phyloP scores from a whole-genome alignment of 1,139 yeast genomes.

The Geotrichum australiense region DNA sequence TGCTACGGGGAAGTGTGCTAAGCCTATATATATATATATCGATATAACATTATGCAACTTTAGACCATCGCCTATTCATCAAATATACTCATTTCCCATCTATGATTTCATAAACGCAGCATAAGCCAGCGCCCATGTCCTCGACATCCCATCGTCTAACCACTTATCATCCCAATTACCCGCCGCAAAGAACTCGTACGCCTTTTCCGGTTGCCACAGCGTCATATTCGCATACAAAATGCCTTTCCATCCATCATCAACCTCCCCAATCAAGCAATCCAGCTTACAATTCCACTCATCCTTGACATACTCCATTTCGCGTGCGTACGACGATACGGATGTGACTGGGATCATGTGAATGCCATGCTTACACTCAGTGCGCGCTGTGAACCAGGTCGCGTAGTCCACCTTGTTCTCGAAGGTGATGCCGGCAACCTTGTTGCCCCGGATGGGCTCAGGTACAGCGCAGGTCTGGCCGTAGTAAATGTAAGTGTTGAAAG shows the following conservation, averaged over 20 bases:
- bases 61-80: too few relatives aligned
- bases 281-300: slow-evolving; percentile 69
- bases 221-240: slow-evolving; percentile 70
- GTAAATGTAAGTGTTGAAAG: slow-evolving; percentile 57
- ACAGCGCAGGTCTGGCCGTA: slow-evolving; percentile 49
- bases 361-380: slow-evolving; percentile 77
- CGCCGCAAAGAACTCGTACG: slow-evolving; percentile 63
- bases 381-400: slow-evolving; percentile 75
- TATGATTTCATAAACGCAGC: slow-evolving; percentile 44
- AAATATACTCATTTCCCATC: too few relatives aligned
- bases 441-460: slow-evolving; percentile 47
- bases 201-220: slow-evolving; percentile 52
- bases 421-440: slow-evolving; percentile 60
- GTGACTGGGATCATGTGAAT: slow-evolving; percentile 89
- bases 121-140: slow-evolving; percentile 82
- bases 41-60: too few relatives aligned
- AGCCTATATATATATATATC: too few relatives aligned
- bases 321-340: slow-evolving; percentile 68
- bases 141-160: slow-evolving; percentile 83
- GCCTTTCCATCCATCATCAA: slow-evolving; percentile 82
- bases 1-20: too few relatives aligned
- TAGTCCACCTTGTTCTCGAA: slow-evolving; percentile 84
- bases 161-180: slow-evolving; percentile 41
- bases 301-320: slow-evolving; percentile 56
- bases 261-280: slow-evolving; percentile 42